A percentile compares a stretch with the other conserved stretches of the same genome.
Conservation (phyloP, 2,329 filamentous ascomycete species). For the Diplocarpon mali region DNA sequence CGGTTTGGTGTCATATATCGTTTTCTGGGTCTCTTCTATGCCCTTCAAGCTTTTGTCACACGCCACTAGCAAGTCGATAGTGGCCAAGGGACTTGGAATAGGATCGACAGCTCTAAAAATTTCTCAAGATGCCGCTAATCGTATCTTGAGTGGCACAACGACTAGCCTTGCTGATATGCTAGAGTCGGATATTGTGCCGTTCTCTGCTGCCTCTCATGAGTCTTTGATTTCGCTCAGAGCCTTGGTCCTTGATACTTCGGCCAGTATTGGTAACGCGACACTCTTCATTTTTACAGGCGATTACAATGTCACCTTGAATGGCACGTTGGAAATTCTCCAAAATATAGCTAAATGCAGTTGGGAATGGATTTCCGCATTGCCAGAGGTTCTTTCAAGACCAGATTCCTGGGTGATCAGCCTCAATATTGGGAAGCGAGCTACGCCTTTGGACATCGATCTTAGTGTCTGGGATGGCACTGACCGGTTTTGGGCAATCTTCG, state of each 20-base stretch:
- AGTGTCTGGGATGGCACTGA: constrained; percentile 58
- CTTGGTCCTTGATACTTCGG: constrained; percentile 34
- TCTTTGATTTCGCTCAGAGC: constrained; percentile 51
- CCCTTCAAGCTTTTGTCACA: constrained; percentile 13
- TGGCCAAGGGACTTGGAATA: constrained; percentile 3
- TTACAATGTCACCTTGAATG: constrained; percentile 25
- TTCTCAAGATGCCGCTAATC: constrained; percentile 21
- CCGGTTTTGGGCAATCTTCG: constrained; percentile 59
- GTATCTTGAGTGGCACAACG: constrained; percentile 39
- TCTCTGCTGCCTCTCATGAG: constrained; percentile 65
- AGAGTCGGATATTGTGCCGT: constrained; percentile 58
- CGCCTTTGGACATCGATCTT: constrained; percentile 40
- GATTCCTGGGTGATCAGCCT: constrained; percentile 49
- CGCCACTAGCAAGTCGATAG: neutral
- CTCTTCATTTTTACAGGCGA: constrained; percentile 37
- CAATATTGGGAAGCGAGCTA: constrained; percentile 31
- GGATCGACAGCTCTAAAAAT: constrained; percentile 16
- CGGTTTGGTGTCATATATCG: constrained; percentile 38
- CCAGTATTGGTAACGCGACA: constrained; percentile 30
- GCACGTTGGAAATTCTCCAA: constrained; percentile 4
- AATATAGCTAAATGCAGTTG: constrained; percentile 4
- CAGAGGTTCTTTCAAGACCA: constrained; percentile 33
- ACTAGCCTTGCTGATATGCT: constrained; percentile 34
- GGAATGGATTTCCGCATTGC: constrained; percentile 25
- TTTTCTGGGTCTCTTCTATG: constrained; percentile 15